phyloP scores from a whole-genome alignment of 208 protist species.

The Leishmania turanica region DNA sequence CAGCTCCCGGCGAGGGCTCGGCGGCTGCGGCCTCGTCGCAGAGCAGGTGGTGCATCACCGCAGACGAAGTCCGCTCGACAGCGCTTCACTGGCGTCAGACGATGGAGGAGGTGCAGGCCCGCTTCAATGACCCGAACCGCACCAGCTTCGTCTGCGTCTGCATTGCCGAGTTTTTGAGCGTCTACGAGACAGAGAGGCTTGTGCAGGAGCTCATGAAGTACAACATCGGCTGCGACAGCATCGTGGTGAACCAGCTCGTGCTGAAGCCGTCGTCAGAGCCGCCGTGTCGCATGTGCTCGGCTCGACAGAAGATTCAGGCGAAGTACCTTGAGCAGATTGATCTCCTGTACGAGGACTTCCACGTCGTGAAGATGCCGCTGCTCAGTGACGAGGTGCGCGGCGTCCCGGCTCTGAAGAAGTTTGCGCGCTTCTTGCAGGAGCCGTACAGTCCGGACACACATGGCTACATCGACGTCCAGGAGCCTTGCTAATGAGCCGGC shows the following conservation, averaged over 20 bases:
- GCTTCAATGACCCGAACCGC: constrained; percentile 67
- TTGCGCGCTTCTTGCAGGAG: constrained; percentile 77
- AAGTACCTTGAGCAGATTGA: constrained; percentile 97
- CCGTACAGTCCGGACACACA: constrained; percentile 65
- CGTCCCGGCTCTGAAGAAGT: constrained; percentile 51
- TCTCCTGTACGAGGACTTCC: constrained; percentile 96
- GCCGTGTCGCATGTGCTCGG: constrained; percentile 87
- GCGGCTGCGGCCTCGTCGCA: not conserved
- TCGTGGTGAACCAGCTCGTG: constrained; percentile 97
- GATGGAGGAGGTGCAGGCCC: constrained; percentile 58
- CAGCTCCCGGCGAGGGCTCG: not conserved
- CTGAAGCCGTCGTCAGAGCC: constrained; percentile 54
- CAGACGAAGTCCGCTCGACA: constrained; percentile 24
- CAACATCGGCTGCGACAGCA: constrained; percentile 96
- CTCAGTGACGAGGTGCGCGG: constrained; percentile 94
- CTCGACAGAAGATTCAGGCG: constrained; percentile 92
- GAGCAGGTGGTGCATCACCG: constrained; percentile 7
- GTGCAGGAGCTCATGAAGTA: constrained; percentile 97
- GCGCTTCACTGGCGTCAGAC: constrained; percentile 41
- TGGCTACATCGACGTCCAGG: constrained; percentile 51
- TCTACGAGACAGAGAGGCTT: constrained; percentile 99
- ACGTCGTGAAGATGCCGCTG: constrained; percentile 94
- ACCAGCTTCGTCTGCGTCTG: constrained; percentile 99
- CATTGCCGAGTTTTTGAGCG: constrained; percentile 98
- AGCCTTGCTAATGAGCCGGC: not conserved